Conservation (phyloP, 495 filamentous ascomycete genomes). For the Podospora didyma region DNA sequence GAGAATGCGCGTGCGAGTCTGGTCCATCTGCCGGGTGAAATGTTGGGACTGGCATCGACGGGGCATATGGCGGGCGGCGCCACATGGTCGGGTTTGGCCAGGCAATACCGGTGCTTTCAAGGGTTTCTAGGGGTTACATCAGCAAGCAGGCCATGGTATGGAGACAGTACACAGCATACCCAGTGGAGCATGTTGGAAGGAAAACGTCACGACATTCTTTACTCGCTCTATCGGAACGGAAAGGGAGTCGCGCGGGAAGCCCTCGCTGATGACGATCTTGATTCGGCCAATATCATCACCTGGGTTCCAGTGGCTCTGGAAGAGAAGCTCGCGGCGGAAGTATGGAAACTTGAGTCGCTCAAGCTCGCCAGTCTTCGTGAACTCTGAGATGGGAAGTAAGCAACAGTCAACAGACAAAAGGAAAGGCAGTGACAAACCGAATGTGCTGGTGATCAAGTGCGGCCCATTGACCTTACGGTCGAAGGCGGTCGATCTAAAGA, state of each 20-base stretch:
- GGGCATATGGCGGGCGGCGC: slow-evolving; percentile 42
- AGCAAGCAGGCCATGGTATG: background rate
- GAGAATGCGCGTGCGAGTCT: slow-evolving; percentile 42
- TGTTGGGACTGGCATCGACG: slow-evolving; percentile 35
- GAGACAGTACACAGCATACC: slow-evolving; percentile 42
- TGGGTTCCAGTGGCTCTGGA: slow-evolving; percentile 68
- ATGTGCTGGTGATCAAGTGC: slow-evolving; percentile 45
- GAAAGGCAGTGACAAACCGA: slow-evolving; percentile 30
- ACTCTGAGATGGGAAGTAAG: slow-evolving; percentile 37
- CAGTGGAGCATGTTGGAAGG: slow-evolving; percentile 82
- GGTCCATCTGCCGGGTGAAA: slow-evolving; percentile 37
- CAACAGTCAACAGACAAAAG: background rate
- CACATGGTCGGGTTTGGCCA: slow-evolving; percentile 80
- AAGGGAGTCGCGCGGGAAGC: slow-evolving; percentile 51
- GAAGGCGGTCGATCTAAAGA: slow-evolving; percentile 51
- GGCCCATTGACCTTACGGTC: slow-evolving; percentile 58
- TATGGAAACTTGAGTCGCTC: slow-evolving; percentile 66
- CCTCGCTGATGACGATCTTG: slow-evolving; percentile 74
- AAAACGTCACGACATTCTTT: slow-evolving; percentile 72
- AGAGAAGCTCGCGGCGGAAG: slow-evolving; percentile 68
- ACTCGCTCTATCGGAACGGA: slow-evolving; percentile 60
- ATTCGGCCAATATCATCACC: slow-evolving; percentile 68
- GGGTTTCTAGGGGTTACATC: slow-evolving; percentile 46
- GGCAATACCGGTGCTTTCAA: slow-evolving; percentile 74
- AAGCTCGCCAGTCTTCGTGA: slow-evolving; percentile 59